Conservation (phyloP, 2,329 filamentous ascomycete species). For the Talaromyces pinophilus region DNA sequence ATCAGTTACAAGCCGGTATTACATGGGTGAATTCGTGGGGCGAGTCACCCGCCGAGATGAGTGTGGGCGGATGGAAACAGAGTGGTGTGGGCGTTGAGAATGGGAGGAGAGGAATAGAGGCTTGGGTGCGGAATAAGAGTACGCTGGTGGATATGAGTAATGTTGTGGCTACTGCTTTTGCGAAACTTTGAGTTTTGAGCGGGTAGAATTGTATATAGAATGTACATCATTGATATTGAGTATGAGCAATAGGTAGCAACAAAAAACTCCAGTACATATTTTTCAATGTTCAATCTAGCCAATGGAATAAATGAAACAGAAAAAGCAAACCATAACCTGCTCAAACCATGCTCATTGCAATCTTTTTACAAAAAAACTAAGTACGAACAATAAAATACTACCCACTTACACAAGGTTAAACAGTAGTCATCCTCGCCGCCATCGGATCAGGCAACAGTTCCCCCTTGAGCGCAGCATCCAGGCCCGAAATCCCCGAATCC, state of each 20-base stretch:
- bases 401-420: not conserved
- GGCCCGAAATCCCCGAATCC: conserved; percentile 47
- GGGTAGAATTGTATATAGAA: not conserved
- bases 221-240: conserved; percentile 5
- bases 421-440: conserved; percentile 40
- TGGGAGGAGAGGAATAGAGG: conserved; percentile 73
- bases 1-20: conserved; percentile 75
- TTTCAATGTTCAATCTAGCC: conserved; percentile 1
- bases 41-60: conserved; percentile 90
- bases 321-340: conserved; percentile 19
- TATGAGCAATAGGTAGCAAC: not conserved
- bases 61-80: conserved; percentile 88
- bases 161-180: conserved; percentile 69
- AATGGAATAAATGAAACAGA: conserved; percentile 17
- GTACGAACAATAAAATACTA: not conserved
- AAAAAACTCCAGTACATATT: conserved; percentile 15
- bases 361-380: not conserved
- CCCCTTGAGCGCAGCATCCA: conserved; percentile 43
- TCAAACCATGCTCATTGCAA: conserved; percentile 12
- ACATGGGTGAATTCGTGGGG: conserved; percentile 95
- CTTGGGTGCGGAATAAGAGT: conserved; percentile 85
- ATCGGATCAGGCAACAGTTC: conserved; percentile 48
- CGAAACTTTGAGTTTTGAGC: conserved; percentile 53
- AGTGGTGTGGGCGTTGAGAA: conserved; percentile 88
- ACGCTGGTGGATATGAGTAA: conserved; percentile 81